These are phyloP conservation scores for Gryganskiella cystojenkinii DNA, from an alignment of 192 early-diverging fungal species.

Conservation along the genomic window DNA sequence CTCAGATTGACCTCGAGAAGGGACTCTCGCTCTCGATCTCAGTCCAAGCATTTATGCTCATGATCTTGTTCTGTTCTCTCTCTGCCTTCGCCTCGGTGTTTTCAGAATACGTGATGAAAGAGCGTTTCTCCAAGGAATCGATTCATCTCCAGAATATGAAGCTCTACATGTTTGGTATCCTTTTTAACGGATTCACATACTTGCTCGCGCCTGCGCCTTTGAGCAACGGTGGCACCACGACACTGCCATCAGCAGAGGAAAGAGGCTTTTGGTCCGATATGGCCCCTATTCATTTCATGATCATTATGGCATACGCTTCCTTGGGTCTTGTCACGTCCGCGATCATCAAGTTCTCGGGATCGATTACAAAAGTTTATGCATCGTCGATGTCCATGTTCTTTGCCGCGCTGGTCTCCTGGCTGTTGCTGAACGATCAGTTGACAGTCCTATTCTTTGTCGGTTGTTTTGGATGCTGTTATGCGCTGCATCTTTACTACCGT, in stretches of 20 bases:
- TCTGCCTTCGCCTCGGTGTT: slow-evolving; percentile 50
- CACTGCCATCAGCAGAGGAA: background rate
- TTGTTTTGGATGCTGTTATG: slow-evolving; percentile 48
- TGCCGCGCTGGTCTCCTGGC: slow-evolving; percentile 44
- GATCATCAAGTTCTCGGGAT: slow-evolving; percentile 55
- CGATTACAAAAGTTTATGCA: slow-evolving; percentile 54
- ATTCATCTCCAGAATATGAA: slow-evolving; percentile 56
- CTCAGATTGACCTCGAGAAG: slow-evolving; percentile 48
- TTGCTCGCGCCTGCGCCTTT: slow-evolving; percentile 8
- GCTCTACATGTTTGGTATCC: slow-evolving; percentile 53
- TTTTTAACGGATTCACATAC: slow-evolving; percentile 53
- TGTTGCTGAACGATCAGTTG: slow-evolving; percentile 32
- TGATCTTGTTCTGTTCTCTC: slow-evolving; percentile 46
- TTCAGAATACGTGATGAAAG: slow-evolving; percentile 57
- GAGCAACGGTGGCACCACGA: background rate
- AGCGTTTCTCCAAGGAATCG: slow-evolving; percentile 45
- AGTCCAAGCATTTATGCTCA: slow-evolving; percentile 44
- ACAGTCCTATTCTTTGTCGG: slow-evolving; percentile 51
- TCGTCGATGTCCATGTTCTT: slow-evolving; percentile 56
- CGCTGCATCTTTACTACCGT: slow-evolving; percentile 51
- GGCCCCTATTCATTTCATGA: slow-evolving; percentile 39
- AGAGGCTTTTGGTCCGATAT: slow-evolving; percentile 37
- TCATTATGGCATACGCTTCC: slow-evolving; percentile 38
- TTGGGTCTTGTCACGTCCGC: slow-evolving; percentile 51
- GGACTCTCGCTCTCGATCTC: slow-evolving; percentile 23